Evolutionary conservation across 306 rosid genomes (phyloP).

Genomic region (Arachis hypogaea): DNA sequence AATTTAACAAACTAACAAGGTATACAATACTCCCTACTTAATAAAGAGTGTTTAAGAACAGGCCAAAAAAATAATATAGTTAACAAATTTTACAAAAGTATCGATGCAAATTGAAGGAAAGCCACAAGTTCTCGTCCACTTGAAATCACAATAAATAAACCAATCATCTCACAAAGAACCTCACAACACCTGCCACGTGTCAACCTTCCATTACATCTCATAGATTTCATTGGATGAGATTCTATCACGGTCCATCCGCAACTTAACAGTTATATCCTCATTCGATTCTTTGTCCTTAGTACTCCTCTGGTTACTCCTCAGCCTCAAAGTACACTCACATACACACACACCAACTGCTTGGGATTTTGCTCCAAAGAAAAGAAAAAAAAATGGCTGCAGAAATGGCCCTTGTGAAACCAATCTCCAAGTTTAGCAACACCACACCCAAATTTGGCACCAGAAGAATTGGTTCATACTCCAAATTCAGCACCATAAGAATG

Average conservation of each 20-base stretch:
- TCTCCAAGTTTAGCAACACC: constrained; percentile 62
- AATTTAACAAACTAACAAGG: no score
- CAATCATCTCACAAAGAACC: constrained; percentile 43
- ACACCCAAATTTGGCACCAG: constrained; percentile 53
- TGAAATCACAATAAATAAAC: constrained; percentile 46
- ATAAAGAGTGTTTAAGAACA: no score
- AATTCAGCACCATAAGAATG: constrained; percentile 60
- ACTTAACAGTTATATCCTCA: background rate
- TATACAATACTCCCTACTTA: no score
- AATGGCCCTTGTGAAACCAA: constrained; percentile 89
- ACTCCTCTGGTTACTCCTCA: background rate
- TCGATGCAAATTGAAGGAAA: background rate
- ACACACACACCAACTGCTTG: background rate
- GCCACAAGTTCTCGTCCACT: constrained; percentile 47
- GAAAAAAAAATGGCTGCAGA: constrained; percentile 33
- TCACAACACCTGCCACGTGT: constrained; percentile 54
- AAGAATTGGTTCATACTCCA: constrained; percentile 45
- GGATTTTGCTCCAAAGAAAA: background rate
- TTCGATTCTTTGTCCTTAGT: constrained; percentile 6
- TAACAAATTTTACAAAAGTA: background rate
- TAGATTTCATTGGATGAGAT: constrained; percentile 75
- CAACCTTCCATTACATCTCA: constrained; percentile 46
- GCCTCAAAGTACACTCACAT: background rate
- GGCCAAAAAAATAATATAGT: no score
- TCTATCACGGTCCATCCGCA: constrained; percentile 39